These are phyloP conservation scores for Vicia faba DNA, from an alignment of 306 rosid species.

Conservation along the genomic window DNA sequence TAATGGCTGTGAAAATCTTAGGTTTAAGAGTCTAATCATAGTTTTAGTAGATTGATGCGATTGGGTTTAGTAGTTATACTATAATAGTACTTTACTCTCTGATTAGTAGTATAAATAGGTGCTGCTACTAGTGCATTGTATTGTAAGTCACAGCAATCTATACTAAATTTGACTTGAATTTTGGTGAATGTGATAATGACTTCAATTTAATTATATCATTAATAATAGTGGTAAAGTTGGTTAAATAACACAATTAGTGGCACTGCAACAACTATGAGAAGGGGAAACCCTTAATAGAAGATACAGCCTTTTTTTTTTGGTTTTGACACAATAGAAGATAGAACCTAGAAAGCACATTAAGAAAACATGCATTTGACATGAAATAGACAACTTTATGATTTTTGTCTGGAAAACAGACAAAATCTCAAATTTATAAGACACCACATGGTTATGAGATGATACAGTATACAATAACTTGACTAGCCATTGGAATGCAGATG, in stretches of 20 bases:
- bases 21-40: not conserved
- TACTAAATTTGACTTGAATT: slow-evolving; percentile 1
- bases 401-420: not conserved
- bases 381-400: not conserved
- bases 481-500: too few species aligned
- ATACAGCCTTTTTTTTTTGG: too few species aligned
- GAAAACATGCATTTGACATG: not conserved
- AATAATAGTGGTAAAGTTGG: not conserved
- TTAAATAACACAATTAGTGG: not conserved
- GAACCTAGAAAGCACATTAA: not conserved
- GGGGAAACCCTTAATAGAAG: too few species aligned
- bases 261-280: not conserved
- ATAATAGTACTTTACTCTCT: not conserved
- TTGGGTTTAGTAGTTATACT: not conserved
- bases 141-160: not conserved
- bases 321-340: not conserved
- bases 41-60: not conserved
- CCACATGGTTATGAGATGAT: not conserved
- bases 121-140: slow-evolving; percentile 7
- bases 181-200: not conserved
- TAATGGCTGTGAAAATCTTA: not conserved
- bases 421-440: not conserved
- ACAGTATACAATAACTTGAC: not conserved
- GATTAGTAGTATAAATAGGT: not conserved
- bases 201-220: not conserved